Base-by-base conservation (phyloP, 139 green algal genomes). In the Asterochloris sp. region DNA sequence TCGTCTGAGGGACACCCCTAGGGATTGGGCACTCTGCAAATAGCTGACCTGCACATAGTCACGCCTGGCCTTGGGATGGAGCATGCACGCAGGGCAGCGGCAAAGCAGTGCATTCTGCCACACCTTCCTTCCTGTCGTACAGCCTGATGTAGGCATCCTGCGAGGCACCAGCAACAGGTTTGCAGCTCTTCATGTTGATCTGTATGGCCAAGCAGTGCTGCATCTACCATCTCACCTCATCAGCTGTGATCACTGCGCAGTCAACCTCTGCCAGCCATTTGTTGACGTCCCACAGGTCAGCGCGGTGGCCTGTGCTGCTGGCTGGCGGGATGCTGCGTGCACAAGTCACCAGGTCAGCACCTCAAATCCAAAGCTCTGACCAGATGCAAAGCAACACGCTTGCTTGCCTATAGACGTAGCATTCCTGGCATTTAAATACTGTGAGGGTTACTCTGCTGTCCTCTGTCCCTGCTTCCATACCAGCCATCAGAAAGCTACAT, bases 1-100 rank as follows among this genome's bases (percentile, higher is more conserved):
- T 93, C 4, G 74, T 85, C 16, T 92, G 64, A 0, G 90, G 80
- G 4, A 78, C 85, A 54, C 93, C 87, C 26, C 64, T 79, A 1
- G 89, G 91, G 23, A 96, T 76, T 0, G 90, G 89, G 81, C 92
- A 96, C 81, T 96, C 92, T 2, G 92, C 92, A 90, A 94, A 96
- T 26, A 96, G 88, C 27, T 94, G 89, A 14, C 86, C 90, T 89
- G 76, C 26, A 62, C 14, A 10, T 62, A 24, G 14, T 76, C n/a
- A 38, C 24, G n/a, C 14, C 16, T 38, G 69, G 15, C 23, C 14
- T 76, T 28, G n/a, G 8, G 1, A 76, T 24, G 13, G n/a, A 76
- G 9, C 69, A 54, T 1, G 14, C 23, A 76, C 2, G 69, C 24
- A 62, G 23, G 69, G 47, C n/a, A 73, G 19, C 17, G 0, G 38